phyloP scores from a whole-genome alignment of 768 basidiomycete species.

The Termitomyces sp. region DNA sequence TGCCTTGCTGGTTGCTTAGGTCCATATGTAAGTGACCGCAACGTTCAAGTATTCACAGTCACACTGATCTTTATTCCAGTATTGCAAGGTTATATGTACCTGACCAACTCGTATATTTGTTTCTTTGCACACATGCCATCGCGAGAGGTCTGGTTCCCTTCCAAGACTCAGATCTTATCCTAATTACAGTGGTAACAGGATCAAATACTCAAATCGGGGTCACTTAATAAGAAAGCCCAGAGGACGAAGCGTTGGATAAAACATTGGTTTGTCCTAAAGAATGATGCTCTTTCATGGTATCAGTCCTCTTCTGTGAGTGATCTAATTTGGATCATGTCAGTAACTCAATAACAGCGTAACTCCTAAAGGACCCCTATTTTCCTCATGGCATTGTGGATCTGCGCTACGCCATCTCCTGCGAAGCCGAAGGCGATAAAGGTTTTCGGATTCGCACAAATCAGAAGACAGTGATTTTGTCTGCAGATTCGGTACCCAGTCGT shows the following conservation, averaged over 20 bases:
- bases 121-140: constrained; percentile 96
- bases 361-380: constrained; percentile 87
- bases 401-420: constrained; percentile 89
- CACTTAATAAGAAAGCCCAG: constrained; percentile 80
- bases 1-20: constrained; percentile 91
- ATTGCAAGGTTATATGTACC: constrained; percentile 95
- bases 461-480: constrained; percentile 62
- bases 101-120: constrained; percentile 89
- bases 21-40: constrained; percentile 68
- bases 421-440: constrained; percentile 68
- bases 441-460: constrained; percentile 83
- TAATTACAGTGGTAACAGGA: constrained; percentile 46
- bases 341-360: not conserved
- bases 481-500: constrained; percentile 77
- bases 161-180: not conserved
- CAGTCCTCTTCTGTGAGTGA: constrained; percentile 78
- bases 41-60: not conserved
- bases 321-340: constrained; percentile 3
- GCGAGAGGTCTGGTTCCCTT: constrained; percentile 56
- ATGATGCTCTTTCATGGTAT: constrained; percentile 96
- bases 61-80: constrained; percentile 37
- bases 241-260: constrained; percentile 90
- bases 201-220: constrained; percentile 88
- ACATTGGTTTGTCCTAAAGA: constrained; percentile 96
- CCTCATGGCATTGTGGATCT: constrained; percentile 94